phyloP scores from a whole-genome alignment of 2,329 filamentous ascomycete species.

The Zymoseptoria brevis region DNA sequence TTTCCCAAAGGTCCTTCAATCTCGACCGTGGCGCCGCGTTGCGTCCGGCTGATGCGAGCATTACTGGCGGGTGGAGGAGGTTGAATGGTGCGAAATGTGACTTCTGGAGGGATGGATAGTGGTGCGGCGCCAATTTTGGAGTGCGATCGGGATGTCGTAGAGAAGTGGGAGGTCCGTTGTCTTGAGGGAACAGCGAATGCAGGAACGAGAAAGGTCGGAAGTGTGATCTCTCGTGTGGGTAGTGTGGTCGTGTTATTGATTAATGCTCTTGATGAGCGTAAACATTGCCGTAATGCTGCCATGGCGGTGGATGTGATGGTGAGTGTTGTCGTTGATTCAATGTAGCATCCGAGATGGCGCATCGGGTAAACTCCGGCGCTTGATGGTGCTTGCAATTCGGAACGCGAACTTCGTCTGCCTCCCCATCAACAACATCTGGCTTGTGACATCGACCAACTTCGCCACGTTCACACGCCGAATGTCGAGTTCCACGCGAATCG shows the following conservation, averaged over 20 bases:
- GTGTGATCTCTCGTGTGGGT: slow-evolving; percentile 11
- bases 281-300: slow-evolving; percentile 18
- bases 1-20: slow-evolving; percentile 76
- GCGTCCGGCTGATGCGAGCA: slow-evolving; percentile 52
- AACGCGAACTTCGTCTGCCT: neutral
- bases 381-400: neutral
- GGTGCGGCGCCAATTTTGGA: slow-evolving; percentile 84
- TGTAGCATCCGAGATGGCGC: neutral
- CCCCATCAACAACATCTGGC: neutral
- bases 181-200: slow-evolving; percentile 46
- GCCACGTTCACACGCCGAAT: neutral
- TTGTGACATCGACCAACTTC: neutral
- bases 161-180: slow-evolving; percentile 52
- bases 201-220: slow-evolving; percentile 66
- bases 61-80: slow-evolving; percentile 49
- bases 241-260: slow-evolving; percentile 4
- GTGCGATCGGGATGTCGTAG: slow-evolving; percentile 54
- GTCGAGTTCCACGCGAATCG: neutral
- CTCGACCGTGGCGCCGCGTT: slow-evolving; percentile 59
- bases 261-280: slow-evolving; percentile 20
- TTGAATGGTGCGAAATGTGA: slow-evolving; percentile 62
- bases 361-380: neutral
- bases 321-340: neutral
- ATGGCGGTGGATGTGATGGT: slow-evolving; percentile 9
- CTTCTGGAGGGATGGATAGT: slow-evolving; percentile 73